phyloP scores from a whole-genome alignment of 495 filamentous ascomycete species.

The Eremomyces bilateralis region DNA sequence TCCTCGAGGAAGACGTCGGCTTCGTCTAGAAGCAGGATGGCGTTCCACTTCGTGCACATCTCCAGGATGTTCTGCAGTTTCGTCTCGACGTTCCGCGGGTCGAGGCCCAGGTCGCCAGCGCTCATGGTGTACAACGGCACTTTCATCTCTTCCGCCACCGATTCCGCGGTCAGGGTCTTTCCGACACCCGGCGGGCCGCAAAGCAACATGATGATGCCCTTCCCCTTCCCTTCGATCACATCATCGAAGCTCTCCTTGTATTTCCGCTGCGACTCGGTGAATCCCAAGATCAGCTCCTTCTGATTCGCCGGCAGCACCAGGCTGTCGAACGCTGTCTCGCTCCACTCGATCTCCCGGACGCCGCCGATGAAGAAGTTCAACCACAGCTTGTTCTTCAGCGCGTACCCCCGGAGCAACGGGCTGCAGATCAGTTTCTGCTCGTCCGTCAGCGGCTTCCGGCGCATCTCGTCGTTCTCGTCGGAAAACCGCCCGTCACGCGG shows the following conservation, averaged over 20 bases:
- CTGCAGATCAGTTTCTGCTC: constrained; percentile 20
- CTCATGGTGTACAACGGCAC: constrained; percentile 21
- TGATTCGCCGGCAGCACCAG: constrained; percentile 23
- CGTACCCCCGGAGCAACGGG: constrained; percentile 22
- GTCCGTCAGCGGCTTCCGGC: constrained; percentile 11
- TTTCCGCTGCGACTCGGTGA: constrained; percentile 25
- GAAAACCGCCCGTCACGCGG: constrained; percentile 18
- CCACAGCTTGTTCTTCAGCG: constrained; percentile 26
- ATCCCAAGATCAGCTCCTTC: constrained; percentile 30
- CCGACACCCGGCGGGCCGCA: constrained; percentile 20
- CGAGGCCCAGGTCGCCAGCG: constrained; percentile 19
- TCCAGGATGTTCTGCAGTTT: constrained; percentile 20
- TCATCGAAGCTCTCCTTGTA: constrained; percentile 27
- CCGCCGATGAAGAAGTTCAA: constrained; percentile 21
- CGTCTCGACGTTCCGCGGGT: constrained; percentile 16
- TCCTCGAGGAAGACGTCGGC: constrained; percentile 44
- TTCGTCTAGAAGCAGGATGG: constrained; percentile 38
- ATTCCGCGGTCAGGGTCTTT: constrained; percentile 21
- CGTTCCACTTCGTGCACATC: constrained; percentile 21
- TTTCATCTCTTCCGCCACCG: constrained; percentile 20
- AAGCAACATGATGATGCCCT: constrained; percentile 20
- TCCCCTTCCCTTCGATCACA: constrained; percentile 30
- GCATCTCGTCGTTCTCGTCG: constrained; percentile 15
- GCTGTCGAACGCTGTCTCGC: constrained; percentile 22
- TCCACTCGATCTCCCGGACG: constrained; percentile 23